Base-by-base conservation (phyloP, 352 stramenopile species). In the Elongisporangium anandrum region DNA sequence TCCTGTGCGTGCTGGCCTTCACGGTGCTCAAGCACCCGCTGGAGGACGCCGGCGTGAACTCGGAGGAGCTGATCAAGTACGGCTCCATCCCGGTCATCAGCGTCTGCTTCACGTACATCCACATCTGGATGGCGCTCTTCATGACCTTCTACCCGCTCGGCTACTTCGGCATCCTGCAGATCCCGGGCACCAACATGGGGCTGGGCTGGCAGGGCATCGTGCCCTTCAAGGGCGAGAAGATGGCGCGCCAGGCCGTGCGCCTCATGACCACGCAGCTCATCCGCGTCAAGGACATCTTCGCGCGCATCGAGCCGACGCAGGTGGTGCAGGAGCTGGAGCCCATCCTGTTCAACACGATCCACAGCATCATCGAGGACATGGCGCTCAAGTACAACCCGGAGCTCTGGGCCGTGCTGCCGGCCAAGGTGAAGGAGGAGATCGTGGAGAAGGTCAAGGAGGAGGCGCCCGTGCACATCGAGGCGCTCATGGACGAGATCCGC, bases 141-240 rank as follows among this genome's bases (percentile, higher is more conserved):
- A 98, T 98, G 90, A 99, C 98, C 34, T 99, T 99, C 72, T 97
- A 98, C 70, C 97, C 97, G 6, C 77, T 99, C 38, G 71, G 97
- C 50, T 99, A 98, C 68, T 70, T 83, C 24, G 97, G 96, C 19
- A 94, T 88, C 24, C 71, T 96, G 57, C 91, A 96, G 70, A 88
- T 93, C 63, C 81, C 85, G 0, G 65, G 70, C 48, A 96, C 85
- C 3, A 94, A 97, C 69, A 97, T 92, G 62, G 96, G 96, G 8
- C 61, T 98, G 4, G 96, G 97, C 9, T 99, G 97, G 97, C 96
- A 99, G 65, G 97, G 97, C 16, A 98, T 99, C 50, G 95, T 99
- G n/a, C 96, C 97, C 1, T 85, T 91, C 65, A 98, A 98, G 66
- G 95, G 90, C 24, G 94, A 98, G 70, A 97, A 98, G 56, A 99